Conservation (phyloP, 768 basidiomycete genomes). For the Suillus placidus region DNA sequence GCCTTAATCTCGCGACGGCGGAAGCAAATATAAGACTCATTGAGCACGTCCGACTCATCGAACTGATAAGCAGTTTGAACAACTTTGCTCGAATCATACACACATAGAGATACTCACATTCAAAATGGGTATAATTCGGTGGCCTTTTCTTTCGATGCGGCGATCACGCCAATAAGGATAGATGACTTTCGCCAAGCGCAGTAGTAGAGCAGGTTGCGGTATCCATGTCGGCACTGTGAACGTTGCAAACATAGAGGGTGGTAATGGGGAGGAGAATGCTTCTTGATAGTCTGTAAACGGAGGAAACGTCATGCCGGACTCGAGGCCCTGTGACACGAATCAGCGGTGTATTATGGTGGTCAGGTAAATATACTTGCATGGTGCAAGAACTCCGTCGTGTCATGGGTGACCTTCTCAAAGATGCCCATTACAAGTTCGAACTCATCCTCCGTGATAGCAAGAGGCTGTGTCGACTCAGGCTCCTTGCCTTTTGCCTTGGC, state of each 20-base stretch:
- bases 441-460: conserved; percentile 84
- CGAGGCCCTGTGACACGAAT: conserved; percentile 49
- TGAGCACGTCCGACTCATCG: conserved; percentile 87
- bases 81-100: conserved; percentile 10
- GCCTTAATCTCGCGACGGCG: conserved; percentile 93
- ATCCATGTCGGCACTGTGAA: conserved; percentile 71
- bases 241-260: conserved; percentile 66
- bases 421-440: conserved; percentile 96
- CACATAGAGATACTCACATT: conserved; percentile 60
- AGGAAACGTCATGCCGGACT: conserved; percentile 70
- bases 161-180: conserved; percentile 93
- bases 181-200: conserved; percentile 69
- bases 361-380: conserved; percentile 54
- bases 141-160: conserved; percentile 76
- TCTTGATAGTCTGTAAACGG: conserved; percentile 75
- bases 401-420: conserved; percentile 89
- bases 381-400: conserved; percentile 87
- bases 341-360: conserved; percentile 7
- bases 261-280: conserved; percentile 60
- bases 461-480: conserved; percentile 62
- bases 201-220: conserved; percentile 61
- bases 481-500: conserved; percentile 87
- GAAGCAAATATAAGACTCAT: conserved; percentile 97
- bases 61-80: conserved; percentile 44
- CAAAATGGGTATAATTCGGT: conserved; percentile 82